Percentiles rank a stretch among this genome's conserved stretches.
phyloP scores from a whole-genome alignment of 2,329 filamentous ascomycete genomes.

The Ambrosiella beaveri region DNA sequence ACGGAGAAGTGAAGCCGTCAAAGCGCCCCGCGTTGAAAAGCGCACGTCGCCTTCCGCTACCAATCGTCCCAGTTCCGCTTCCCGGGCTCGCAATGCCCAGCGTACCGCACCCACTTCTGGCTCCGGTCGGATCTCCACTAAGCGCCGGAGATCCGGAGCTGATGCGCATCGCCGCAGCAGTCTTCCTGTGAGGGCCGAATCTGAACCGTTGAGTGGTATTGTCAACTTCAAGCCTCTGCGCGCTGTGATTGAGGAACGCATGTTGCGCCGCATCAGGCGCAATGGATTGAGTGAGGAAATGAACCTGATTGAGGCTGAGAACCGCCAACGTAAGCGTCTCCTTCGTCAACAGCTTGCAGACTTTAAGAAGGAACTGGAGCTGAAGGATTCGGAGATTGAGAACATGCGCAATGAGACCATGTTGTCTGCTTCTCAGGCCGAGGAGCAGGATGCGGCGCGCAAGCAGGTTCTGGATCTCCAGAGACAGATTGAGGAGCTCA shows the following conservation, averaged over 20 bases:
- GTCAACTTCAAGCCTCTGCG: conserved; percentile 30
- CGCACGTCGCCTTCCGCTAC: not conserved
- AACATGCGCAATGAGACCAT: conserved; percentile 28
- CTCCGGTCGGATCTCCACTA: conserved; percentile 2
- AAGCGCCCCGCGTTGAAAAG: not conserved
- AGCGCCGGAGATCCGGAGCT: not conserved
- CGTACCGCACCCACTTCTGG: not conserved
- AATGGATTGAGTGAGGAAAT: conserved; percentile 42
- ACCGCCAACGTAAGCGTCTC: conserved; percentile 23
- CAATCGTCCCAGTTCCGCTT: not conserved
- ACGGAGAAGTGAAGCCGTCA: conserved; percentile 2
- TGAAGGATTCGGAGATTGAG: conserved; percentile 35
- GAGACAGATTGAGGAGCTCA: conserved; percentile 23
- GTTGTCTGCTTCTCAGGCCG: not conserved
- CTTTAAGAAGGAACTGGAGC: conserved; percentile 31
- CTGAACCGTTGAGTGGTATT: conserved; percentile 18
- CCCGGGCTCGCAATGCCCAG: not conserved
- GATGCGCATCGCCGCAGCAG: not conserved
- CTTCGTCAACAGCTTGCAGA: conserved; percentile 30
- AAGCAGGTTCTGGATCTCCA: conserved; percentile 25
- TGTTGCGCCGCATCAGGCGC: conserved; percentile 38
- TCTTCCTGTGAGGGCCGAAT: not conserved
- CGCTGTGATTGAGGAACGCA: conserved; percentile 38
- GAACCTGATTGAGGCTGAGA: conserved; percentile 32
- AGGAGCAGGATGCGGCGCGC: not conserved